Evolutionary conservation across 129 eudicot genomes (phyloP), one percentile per base, ranked within the genome.

Genomic region (Flaveria ramosissima): DNA sequence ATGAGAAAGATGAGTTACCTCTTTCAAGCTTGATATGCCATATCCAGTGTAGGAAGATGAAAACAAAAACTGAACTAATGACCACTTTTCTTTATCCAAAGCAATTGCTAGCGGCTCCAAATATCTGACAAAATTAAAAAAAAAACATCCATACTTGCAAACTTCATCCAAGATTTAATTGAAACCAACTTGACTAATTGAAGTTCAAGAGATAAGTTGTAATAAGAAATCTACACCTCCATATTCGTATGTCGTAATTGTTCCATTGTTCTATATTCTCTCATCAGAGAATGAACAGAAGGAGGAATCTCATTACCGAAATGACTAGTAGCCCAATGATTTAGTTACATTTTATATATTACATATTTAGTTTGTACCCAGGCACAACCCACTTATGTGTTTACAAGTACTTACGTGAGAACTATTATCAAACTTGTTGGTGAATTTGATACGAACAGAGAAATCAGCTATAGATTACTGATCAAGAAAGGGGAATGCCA

Each of bases 71-170:
- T 94, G 98, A 76, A 91, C 98, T 27, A 91, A 78, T 19, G 98
- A 91, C 96, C 98, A 94, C 50, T 85, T 92, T 83, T 94, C 98
- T 64, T 89, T 89, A 72, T 94, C 98, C 83, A 94, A 86, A 48
- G 98, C 98, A 85, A 82, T 76, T 64, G 97, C 98, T 62, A 94
- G 82, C 60, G 98, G 98, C 81, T 91, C 93, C 88, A 94, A 80
- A 83, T 94, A 94, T 23, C 97, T 91, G 89, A 4, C 7, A 71
- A 57, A 69, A 74, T 59, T 69, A 48, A 59, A 23, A n/a, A n/a
- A 48, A 59, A 23, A n/a, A 20, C 4, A 21, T 74, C 78, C 73
- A 70, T 36, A 66, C 77, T 66, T 51, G 59, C 75, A 66, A 80
- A 73, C 59, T 75, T 81, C 78, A 51, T 50, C 39, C 7, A 65